Percentiles rank a stretch among this genome's conserved stretches.
phyloP scores from a whole-genome alignment of 441 rosid species.

The Mallotus repandus region DNA sequence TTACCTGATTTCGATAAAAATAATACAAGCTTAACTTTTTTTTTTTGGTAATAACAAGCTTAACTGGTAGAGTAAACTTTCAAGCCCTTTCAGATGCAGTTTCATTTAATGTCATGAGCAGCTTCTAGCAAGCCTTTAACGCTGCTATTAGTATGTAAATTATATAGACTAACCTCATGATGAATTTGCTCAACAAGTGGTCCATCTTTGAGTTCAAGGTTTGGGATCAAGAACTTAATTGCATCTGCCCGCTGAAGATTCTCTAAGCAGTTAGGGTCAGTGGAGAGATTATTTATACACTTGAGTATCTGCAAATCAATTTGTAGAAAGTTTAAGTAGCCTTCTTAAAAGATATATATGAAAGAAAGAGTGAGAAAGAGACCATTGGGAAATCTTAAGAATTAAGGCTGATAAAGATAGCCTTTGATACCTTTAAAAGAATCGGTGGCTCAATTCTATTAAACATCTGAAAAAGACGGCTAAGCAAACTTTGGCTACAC shows the following conservation, averaged over 20 bases:
- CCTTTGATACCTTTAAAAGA: conserved; percentile 67
- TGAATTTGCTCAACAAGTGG: conserved; percentile 76
- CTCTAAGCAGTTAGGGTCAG: conserved; percentile 97
- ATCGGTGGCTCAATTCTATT: conserved; percentile 86
- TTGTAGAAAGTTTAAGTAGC: conserved; percentile 18
- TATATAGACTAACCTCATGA: conserved; percentile 60
- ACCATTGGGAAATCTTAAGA: not conserved
- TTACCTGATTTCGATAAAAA: not conserved
- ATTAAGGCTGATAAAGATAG: conserved; percentile 9
- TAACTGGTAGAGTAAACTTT: not conserved
- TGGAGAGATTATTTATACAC: conserved; percentile 82
- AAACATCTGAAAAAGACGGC: conserved; percentile 96
- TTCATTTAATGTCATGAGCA: conserved; percentile 1
- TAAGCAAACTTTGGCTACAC: conserved; percentile 94
- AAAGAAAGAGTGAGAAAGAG: not conserved
- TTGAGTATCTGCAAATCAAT: conserved; percentile 59
- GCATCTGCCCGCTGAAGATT: conserved; percentile 99
- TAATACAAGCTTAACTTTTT: not conserved
- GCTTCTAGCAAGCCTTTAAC: conserved; percentile 3
- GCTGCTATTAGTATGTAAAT: not conserved
- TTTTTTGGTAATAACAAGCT: not conserved
- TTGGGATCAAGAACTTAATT: conserved; percentile 91
- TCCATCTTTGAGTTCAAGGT: conserved; percentile 90
- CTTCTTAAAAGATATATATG: not conserved
- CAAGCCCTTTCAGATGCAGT: not conserved